Base-by-base conservation (phyloP, 495 filamentous ascomycete genomes). In the Hypoxylon lienhwacheense region DNA sequence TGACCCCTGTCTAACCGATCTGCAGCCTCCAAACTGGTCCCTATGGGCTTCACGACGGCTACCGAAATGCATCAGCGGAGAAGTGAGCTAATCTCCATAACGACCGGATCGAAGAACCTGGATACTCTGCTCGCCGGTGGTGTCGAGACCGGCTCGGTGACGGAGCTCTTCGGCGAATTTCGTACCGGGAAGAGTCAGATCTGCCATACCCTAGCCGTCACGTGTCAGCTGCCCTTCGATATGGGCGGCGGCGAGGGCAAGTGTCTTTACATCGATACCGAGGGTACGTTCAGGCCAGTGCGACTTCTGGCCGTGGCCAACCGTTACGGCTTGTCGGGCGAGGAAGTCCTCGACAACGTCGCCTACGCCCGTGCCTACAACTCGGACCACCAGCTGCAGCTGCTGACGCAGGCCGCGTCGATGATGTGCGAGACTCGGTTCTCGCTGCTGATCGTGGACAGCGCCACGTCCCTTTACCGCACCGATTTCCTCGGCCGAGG, bases 351-450 rank as follows among this genome's bases (percentile, higher is more conserved):
- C 12, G 93, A 98, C 73, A 98, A 98, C 66, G 89, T 98, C 31
- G 93, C 93, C 2, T 98, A 98, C 72, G 93, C 93, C 26, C 85
- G 93, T 29, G 93, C 93, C 2, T 98, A 98, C 74, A 98, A 98
- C 70, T 97, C 91, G 1, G 93, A 98, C 53, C 93, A 98, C 68
- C 93, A 98, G 67, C 80, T 97, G 14, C 88, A 95, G 68, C 79
- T 98, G 4, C 82, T 98, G 42, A 95, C 90, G 68, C 91, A 97
- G 67, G 93, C 93, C 11, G 88, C 95, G 5, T 80, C 88, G 40
- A 98, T 98, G 93, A 98, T 98, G 93, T 96, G 91, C 50, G 95
- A 97, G 70, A 97, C 93, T 2, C 86, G 93, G 3, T 98, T 98
- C 75, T 96, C 91, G 12, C 80, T 98, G 3, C 81, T 98, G 28